Conservation (phyloP, 148 eudicot species). For the Simmondsia chinensis region DNA sequence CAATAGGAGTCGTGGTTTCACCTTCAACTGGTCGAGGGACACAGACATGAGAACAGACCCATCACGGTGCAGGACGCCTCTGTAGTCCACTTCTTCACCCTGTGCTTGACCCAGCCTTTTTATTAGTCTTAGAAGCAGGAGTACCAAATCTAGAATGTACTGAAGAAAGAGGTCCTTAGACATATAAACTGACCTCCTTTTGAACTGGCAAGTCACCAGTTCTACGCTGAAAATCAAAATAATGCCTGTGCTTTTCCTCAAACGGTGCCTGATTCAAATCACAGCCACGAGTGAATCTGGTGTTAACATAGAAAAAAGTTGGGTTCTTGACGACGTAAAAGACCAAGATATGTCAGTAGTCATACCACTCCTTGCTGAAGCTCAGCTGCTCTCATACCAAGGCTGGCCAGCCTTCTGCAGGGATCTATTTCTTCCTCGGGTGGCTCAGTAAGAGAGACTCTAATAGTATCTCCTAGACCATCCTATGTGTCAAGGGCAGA, state of each 20-base stretch:
- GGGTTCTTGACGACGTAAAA: conserved; percentile 1
- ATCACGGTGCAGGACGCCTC: conserved; percentile 97
- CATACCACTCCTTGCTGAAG: conserved; percentile 96
- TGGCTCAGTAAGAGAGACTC: conserved; percentile 92
- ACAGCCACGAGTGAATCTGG: not conserved
- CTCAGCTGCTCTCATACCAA: conserved; percentile 70
- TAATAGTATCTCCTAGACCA: conserved; percentile 94
- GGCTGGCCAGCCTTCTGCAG: conserved; percentile 85
- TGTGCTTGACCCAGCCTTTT: conserved; percentile 11
- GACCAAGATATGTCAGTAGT: conserved; percentile 1
- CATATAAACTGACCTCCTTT: conserved; percentile 48
- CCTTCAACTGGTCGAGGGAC: conserved; percentile 81
- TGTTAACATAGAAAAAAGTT: not conserved
- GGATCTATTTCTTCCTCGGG: conserved; percentile 99
- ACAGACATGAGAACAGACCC: conserved; percentile 96
- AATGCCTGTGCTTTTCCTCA: conserved; percentile 88
- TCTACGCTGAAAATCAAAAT: conserved; percentile 94
- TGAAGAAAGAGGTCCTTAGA: not conserved
- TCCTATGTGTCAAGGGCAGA: conserved; percentile 37
- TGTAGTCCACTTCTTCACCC: conserved; percentile 95
- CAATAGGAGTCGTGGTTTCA: conserved; percentile 7
- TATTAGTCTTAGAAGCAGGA: not conserved
- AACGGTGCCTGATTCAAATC: conserved; percentile 58
- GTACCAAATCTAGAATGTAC: not conserved
- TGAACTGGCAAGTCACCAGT: conserved; percentile 84